These are phyloP conservation scores for Kwoniella botswanensis DNA, from an alignment of 768 basidiomycete species.

Conservation along the genomic window DNA sequence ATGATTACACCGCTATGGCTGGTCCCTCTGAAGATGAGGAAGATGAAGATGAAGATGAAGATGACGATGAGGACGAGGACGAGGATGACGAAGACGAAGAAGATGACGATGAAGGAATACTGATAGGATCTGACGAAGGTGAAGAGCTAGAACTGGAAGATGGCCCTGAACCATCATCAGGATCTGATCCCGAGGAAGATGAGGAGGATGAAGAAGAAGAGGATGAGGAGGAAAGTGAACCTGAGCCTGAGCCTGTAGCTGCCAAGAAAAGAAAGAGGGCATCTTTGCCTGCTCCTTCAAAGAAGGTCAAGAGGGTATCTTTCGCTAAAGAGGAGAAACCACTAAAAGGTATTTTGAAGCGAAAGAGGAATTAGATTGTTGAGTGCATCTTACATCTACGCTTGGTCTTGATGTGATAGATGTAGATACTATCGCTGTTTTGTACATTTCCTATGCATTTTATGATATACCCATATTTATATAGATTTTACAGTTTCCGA, in stretches of 20 bases:
- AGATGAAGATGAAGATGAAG: constrained; percentile 54
- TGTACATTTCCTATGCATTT: too few relatives aligned
- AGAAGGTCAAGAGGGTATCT: constrained; percentile 44
- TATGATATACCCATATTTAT: too few relatives aligned
- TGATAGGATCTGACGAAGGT: constrained; percentile 35
- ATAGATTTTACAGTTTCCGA: too few relatives aligned
- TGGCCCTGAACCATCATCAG: constrained; percentile 56
- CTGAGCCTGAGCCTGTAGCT: constrained; percentile 28
- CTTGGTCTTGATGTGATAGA: too few relatives aligned
- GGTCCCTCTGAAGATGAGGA: constrained; percentile 52
- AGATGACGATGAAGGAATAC: constrained; percentile 38
- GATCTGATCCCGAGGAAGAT: constrained; percentile 61
- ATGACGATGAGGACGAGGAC: constrained; percentile 57
- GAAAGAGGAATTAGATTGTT: constrained; percentile 13
- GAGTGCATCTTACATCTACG: too few relatives aligned
- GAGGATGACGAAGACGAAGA: constrained; percentile 47
- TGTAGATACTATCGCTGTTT: too few relatives aligned
- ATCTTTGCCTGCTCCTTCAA: constrained; percentile 20
- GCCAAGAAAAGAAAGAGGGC: constrained; percentile 45
- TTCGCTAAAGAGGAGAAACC: constrained; percentile 36
- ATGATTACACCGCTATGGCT: constrained; percentile 60
- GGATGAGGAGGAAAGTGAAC: constrained; percentile 58
- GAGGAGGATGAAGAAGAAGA: constrained; percentile 42
- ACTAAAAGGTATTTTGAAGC: constrained; percentile 26
- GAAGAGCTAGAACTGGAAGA: constrained; percentile 45